Evolutionary conservation across 2,329 filamentous ascomycete species (phyloP).

Genomic region (Trichophyton rubrum): DNA sequence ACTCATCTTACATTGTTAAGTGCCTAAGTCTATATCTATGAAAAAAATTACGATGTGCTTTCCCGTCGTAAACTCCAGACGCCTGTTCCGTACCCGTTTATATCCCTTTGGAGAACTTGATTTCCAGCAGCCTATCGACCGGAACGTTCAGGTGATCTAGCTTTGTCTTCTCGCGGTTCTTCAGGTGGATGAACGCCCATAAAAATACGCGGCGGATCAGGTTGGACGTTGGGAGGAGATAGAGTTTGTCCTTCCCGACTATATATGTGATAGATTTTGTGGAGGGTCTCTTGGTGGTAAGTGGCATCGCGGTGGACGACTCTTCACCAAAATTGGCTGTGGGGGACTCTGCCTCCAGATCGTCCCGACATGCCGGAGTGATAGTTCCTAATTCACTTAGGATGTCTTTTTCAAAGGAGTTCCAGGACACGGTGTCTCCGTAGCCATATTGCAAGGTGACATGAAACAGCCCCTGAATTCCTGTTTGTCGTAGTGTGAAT

Average conservation of each 20-base stretch:
- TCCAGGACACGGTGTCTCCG: slow-evolving; percentile 10
- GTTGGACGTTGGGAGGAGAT: slow-evolving; percentile 21
- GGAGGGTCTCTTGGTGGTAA: slow-evolving; percentile 1
- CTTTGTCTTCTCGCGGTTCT: slow-evolving; percentile 29
- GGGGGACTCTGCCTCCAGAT: slow-evolving; percentile 7
- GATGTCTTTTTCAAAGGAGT: slow-evolving; percentile 11
- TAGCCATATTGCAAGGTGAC: slow-evolving; percentile 13
- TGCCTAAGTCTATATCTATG: background rate
- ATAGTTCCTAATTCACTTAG: slow-evolving; percentile 7
- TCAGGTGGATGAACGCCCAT: slow-evolving; percentile 26
- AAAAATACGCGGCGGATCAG: slow-evolving; percentile 20
- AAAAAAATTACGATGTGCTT: background rate
- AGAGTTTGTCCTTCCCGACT: slow-evolving; percentile 31
- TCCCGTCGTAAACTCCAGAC: background rate
- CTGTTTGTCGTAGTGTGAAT: slow-evolving; percentile 30
- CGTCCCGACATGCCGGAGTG: background rate
- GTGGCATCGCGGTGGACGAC: background rate
- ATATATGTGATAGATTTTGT: slow-evolving; percentile 35
- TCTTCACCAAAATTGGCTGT: slow-evolving; percentile 8
- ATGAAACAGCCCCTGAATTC: slow-evolving; percentile 10
- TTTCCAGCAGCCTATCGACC: slow-evolving; percentile 28
- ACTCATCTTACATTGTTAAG: too few relatives aligned
- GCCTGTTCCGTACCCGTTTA: slow-evolving; percentile 8
- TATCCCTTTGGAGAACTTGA: slow-evolving; percentile 32
- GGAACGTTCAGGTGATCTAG: slow-evolving; percentile 27